Base-by-base conservation (phyloP, 306 rosid genomes). In the Vigna nakashimae region DNA sequence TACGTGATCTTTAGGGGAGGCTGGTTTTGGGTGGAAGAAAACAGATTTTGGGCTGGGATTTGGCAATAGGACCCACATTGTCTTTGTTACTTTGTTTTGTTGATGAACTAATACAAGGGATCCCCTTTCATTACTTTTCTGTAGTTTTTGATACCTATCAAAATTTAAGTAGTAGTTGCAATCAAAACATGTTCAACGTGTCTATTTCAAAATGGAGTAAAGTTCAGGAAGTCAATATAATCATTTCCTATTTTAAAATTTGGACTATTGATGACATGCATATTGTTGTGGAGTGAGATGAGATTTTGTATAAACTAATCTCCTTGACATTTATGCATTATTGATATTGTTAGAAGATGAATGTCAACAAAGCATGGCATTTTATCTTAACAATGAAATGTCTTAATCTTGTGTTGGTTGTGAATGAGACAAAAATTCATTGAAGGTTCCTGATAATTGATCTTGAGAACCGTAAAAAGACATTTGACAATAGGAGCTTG, bases 261-360 rank as follows among this genome's bases (percentile, higher is more conserved):
- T 59, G 71, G 9, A 59, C 58, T 49, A 14, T 17, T 49, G 18
- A 51, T 28, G 74, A 43, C 32, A 40, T 63, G 65, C 42, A 0
- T 5, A 79, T 71, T 49, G 42, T 7, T 60, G 46, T 11, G 36
- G 65, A 10, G 36, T 55, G 32, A 55, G 6, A 55, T 17, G 16
- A 22, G 20, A 63, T 55, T 70, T 71, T 28, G 17, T 66, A 53
- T 53, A 22, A 46, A 64, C 46, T 60, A 28, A 60, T 38, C 69
- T 60, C 32, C 46, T 55, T 69, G 53, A 69, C 52, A 18, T 42
- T 69, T 52, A 18, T 69, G 51, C 71, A 26, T 55, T 22, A n/a
- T 52, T 63, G 14, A 62, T 79, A 36, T 50, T 71, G 13, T 71
- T 69, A 72, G 48, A 22, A 36, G 76, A 82, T 55, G 52, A 76